phyloP scores from a whole-genome alignment of 2,329 filamentous ascomycete species.

The Penicillium sp. region DNA sequence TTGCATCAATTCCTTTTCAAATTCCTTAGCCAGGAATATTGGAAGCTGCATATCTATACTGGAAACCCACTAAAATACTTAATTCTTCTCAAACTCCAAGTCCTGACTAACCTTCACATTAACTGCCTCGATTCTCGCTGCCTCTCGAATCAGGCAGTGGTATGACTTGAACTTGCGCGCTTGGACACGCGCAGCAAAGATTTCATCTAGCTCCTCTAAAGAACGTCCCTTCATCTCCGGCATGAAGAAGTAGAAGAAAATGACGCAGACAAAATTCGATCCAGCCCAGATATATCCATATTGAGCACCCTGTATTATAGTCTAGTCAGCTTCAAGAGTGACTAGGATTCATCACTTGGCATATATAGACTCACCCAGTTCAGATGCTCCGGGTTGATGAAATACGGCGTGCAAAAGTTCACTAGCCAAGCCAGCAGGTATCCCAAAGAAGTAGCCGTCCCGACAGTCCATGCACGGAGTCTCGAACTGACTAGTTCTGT shows the following conservation, averaged over 20 bases:
- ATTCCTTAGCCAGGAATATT: too few species aligned
- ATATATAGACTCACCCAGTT: conserved; percentile 28
- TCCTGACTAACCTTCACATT: not conserved
- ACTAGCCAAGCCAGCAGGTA: conserved; percentile 39
- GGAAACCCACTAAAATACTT: too few species aligned
- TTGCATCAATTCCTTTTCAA: too few species aligned
- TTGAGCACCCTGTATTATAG: conserved; percentile 16
- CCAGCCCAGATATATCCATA: conserved; percentile 30
- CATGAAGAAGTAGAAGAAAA: conserved; percentile 28
- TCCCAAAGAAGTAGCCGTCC: conserved; percentile 32
- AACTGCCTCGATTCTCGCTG: conserved; percentile 8
- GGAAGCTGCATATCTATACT: too few species aligned
- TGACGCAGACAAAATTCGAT: conserved; percentile 12
- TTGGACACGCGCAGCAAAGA: conserved; percentile 24
- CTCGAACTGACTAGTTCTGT: conserved; percentile 29
- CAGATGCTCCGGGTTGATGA: conserved; percentile 39
- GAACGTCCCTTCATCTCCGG: conserved; percentile 33
- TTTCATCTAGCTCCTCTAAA: conserved; percentile 34
- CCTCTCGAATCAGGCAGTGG: conserved; percentile 15
- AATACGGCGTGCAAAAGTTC: conserved; percentile 40
- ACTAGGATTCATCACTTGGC: not conserved
- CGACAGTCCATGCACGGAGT: conserved; percentile 37
- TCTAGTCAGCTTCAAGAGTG: not conserved
- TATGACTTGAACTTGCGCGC: conserved; percentile 20
- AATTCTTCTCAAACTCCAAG: not conserved